Base-by-base conservation (phyloP, 208 protist genomes). In the Phytomonas sp. region DNA sequence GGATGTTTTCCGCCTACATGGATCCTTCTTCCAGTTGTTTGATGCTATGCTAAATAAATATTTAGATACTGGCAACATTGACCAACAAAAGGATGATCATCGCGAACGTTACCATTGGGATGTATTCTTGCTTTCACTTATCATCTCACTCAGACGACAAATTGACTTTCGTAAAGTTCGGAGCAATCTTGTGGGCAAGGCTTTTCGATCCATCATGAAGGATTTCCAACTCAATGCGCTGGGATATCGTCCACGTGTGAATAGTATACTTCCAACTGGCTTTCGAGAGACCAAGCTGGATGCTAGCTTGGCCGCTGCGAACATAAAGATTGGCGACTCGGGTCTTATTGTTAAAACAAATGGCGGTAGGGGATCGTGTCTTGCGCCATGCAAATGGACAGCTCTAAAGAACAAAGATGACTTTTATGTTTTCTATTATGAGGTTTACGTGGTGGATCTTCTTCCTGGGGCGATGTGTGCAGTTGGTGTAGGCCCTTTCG, bases 401-500 rank as follows among this genome's bases (percentile, higher is more conserved):
- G 32, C 51, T 23, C 8, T 56, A 23, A 56, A 26, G 9, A 56
- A 36, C 17, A 51, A 66, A 31, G 59, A 53, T 30, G 9, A 36
- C 1, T 65, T 33, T n/a, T 53, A 33, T 23, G 34, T 56, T 8
- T 92, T 87, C 40, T 97, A 96, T 71, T 96, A 86, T 77, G 93
- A 97, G 64, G 84, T 96, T n/a, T 60, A 79, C 20, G 78, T 97
- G 26, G 70, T 95, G 6, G 89, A 96, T 66, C 53, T 94, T 31
- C 66, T 70, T n/a, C 70, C 80, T 29, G 80, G 80, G 28, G 79
- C 75, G 29, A 76, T 76, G 46, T 89, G 85, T 51, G 84, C 84
- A 51, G 65, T 97, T 61, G 93, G 93, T 40, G 62, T 96, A 3
- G 93, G 89, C 1, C 82, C 86, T 26, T 30, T 78, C 13, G 85